phyloP scores from a whole-genome alignment of 352 stramenopile species.

The Phytophthora sansomeana region DNA sequence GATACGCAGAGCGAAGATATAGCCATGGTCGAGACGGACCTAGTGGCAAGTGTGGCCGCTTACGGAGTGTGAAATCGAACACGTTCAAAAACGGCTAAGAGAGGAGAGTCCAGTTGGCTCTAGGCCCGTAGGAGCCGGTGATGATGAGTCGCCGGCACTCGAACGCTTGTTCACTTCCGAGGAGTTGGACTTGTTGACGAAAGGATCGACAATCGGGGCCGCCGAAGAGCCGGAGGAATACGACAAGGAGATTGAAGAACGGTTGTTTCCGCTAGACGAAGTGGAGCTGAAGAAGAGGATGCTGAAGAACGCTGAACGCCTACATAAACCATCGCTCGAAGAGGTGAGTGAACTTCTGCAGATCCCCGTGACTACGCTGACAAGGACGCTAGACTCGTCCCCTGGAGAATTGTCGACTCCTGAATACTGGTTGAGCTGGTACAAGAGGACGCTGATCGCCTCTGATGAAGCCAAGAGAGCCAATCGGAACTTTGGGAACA shows the following conservation, averaged over 20 bases:
- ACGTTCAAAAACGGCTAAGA: too few relatives aligned
- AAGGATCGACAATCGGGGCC: too few relatives aligned
- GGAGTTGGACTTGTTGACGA: too few relatives aligned
- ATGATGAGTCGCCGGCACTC: too few relatives aligned
- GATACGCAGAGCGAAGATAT: background rate
- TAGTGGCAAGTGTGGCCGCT: background rate
- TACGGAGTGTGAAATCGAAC: too few relatives aligned
- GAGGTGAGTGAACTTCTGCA: background rate
- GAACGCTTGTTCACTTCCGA: too few relatives aligned
- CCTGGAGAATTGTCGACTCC: background rate
- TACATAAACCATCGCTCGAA: background rate
- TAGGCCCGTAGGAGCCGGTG: too few relatives aligned
- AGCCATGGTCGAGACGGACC: background rate
- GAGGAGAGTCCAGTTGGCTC: too few relatives aligned
- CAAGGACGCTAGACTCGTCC: background rate
- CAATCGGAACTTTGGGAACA: background rate
- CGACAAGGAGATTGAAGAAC: background rate
- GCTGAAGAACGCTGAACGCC: background rate
- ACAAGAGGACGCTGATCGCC: background rate
- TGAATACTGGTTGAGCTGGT: background rate
- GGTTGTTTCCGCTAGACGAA: background rate
- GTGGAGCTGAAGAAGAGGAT: background rate
- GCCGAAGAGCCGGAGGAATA: too few relatives aligned
- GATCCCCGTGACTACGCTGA: background rate
- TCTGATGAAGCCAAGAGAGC: background rate